A percentile compares a stretch with the other conserved stretches of the same genome.
These are phyloP conservation scores for Senecio squalidus DNA, from an alignment of 140 eudicot species.

Conservation along the genomic window DNA sequence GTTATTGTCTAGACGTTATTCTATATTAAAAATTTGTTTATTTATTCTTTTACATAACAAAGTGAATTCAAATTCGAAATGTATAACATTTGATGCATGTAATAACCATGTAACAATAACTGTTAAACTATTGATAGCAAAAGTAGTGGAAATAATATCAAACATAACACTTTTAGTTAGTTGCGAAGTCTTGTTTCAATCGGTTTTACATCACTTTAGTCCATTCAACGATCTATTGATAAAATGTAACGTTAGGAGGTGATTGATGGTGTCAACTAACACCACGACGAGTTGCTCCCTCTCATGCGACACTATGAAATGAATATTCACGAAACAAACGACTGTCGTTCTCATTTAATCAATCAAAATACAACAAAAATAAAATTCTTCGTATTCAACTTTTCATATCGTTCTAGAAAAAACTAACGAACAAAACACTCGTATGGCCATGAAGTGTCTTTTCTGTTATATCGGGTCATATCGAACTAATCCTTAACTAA, in stretches of 20 bases:
- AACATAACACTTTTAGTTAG: too few species aligned
- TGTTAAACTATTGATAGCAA: too few species aligned
- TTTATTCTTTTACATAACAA: too few species aligned
- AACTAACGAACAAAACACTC: neutral
- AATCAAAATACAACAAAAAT: neutral
- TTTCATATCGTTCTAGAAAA: neutral
- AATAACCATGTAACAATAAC: too few species aligned
- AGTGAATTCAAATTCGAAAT: too few species aligned
- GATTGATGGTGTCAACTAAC: neutral
- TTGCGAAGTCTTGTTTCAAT: too few species aligned
- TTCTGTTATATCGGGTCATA: conserved; percentile 4
- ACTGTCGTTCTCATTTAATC: neutral
- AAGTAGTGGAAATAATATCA: too few species aligned
- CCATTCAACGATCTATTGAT: neutral
- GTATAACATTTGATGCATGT: too few species aligned
- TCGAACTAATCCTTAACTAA: neutral
- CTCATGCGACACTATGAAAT: neutral
- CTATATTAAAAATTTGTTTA: too few species aligned
- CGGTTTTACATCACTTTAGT: too few species aligned
- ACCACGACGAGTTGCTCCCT: conserved; percentile 2
- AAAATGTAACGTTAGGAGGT: neutral
- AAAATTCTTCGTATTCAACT: neutral
- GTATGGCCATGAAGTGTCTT: neutral
- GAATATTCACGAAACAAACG: neutral
- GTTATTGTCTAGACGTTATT: too few species aligned